phyloP scores from a whole-genome alignment of 805 yeast genomes.

The Yarrowia phangngaensis region DNA sequence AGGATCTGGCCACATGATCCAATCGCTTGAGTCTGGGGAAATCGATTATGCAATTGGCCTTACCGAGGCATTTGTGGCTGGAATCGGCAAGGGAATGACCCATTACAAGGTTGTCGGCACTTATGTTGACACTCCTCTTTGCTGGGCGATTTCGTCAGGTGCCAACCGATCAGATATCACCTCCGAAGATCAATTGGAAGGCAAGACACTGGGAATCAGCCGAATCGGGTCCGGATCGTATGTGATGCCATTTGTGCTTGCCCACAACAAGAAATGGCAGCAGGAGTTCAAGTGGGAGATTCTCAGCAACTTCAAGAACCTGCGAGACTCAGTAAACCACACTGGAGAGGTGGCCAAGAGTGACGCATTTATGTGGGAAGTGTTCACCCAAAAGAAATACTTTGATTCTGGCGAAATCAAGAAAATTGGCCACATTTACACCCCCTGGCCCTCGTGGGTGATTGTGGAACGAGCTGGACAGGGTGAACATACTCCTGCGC shows the following conservation, averaged over 20 bases:
- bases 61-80: slow-evolving; percentile 87
- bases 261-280: slow-evolving; percentile 53
- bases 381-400: slow-evolving; percentile 82
- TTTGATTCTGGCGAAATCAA: slow-evolving; percentile 78
- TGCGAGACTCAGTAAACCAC: slow-evolving; percentile 74
- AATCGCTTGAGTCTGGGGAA: slow-evolving; percentile 45
- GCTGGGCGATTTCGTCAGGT: slow-evolving; percentile 90
- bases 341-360: slow-evolving; percentile 46
- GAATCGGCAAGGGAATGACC: slow-evolving; percentile 65
- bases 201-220: slow-evolving; percentile 68
- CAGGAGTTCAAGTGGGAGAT: slow-evolving; percentile 48
- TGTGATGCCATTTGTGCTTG: slow-evolving; percentile 85
- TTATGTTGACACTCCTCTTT: slow-evolving; percentile 78
- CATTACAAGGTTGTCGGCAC: slow-evolving; percentile 69
- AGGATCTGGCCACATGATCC: slow-evolving; percentile 85
- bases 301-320: slow-evolving; percentile 63
- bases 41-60: slow-evolving; percentile 73
- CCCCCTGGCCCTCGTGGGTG: slow-evolving; percentile 98
- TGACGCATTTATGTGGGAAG: slow-evolving; percentile 96
- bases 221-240: slow-evolving; percentile 90
- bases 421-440: slow-evolving; percentile 78
- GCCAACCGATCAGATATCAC: slow-evolving; percentile 52
- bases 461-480: slow-evolving; percentile 50
- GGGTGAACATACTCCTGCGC: slow-evolving; percentile 35
- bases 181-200: slow-evolving; percentile 52